phyloP scores from a whole-genome alignment of 768 basidiomycete species.

The Pisolithus tinctorius region DNA sequence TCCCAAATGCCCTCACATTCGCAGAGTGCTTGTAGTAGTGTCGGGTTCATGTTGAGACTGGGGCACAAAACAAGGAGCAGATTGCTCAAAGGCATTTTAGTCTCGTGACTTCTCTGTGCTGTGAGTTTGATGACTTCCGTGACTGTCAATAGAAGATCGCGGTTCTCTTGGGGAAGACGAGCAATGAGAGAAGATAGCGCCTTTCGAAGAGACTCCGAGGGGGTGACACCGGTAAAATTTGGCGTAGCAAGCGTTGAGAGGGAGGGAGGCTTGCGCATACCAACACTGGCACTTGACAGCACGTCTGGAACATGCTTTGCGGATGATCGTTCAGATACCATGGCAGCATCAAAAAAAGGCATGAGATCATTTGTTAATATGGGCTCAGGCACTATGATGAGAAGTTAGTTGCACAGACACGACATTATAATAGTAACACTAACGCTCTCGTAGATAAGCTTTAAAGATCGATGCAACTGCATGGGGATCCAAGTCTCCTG shows the following conservation, averaged over 20 bases:
- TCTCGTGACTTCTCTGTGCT: constrained; percentile 57
- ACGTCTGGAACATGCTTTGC: constrained; percentile 22
- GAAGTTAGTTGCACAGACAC: constrained; percentile 3
- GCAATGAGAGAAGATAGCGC: constrained; percentile 58
- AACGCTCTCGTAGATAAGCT: constrained; percentile 86
- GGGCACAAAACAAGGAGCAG: constrained; percentile 85
- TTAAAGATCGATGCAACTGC: constrained; percentile 92
- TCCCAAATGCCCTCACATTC: constrained; percentile 68
- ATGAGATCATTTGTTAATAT: constrained; percentile 69
- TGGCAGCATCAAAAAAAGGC: constrained; percentile 74
- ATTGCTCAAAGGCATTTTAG: constrained; percentile 92
- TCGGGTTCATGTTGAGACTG: constrained; percentile 72
- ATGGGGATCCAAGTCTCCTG: constrained; percentile 89
- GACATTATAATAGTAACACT: constrained; percentile 28
- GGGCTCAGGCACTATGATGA: constrained; percentile 68
- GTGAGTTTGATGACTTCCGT: constrained; percentile 75
- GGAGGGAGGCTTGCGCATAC: constrained; percentile 70
- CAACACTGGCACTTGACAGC: constrained; percentile 29
- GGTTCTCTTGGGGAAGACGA: constrained; percentile 71
- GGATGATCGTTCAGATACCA: constrained; percentile 44
- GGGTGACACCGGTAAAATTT: constrained; percentile 51
- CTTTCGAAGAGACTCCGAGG: constrained; percentile 51
- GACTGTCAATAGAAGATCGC: constrained; percentile 78
- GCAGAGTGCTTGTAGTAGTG: constrained; percentile 64
- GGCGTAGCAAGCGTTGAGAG: constrained; percentile 75